Percentiles rank a stretch among this genome's conserved stretches.
Conservation (phyloP, 768 basidiomycete genomes). For the Lactifluus rugatus region DNA sequence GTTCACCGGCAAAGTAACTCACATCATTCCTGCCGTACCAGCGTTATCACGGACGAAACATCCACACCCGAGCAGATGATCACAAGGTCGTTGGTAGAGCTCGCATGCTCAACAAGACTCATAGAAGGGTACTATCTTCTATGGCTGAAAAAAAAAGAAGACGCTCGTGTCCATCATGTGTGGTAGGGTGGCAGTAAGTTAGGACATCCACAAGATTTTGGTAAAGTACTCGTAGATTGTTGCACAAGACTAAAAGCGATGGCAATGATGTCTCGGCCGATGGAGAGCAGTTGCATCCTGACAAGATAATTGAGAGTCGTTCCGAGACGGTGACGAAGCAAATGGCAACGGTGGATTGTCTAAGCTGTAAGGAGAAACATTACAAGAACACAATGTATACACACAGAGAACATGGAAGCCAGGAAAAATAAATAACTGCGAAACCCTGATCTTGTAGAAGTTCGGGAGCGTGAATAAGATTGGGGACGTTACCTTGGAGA, state of each 20-base stretch:
- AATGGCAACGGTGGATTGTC: background rate
- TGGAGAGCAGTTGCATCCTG: background rate
- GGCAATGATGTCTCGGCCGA: background rate
- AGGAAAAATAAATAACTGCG: background rate
- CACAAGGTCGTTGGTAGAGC: no score
- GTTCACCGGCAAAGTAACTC: no score
- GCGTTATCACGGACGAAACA: no score
- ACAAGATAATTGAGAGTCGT: background rate
- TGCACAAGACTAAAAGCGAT: conserved; percentile 24
- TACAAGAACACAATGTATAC: no score
- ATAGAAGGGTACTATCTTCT: conserved; percentile 12
- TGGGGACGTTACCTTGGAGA: background rate
- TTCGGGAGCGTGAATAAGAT: background rate
- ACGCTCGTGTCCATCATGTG: conserved; percentile 60
- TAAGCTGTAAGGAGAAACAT: background rate
- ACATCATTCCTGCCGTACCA: no score
- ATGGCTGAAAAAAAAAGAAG: conserved; percentile 34
- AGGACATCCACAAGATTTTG: conserved; percentile 49
- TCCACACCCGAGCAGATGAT: no score
- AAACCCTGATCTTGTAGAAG: background rate
- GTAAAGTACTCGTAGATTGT: conserved; percentile 37
- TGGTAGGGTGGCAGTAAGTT: background rate
- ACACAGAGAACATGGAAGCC: background rate
- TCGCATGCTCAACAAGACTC: no score
- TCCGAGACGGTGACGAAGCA: background rate